Evolutionary conservation across 1,139 yeast genomes (phyloP), one percentile per base, ranked within the genome.

Genomic region (Suhomyces yuchorum): DNA sequence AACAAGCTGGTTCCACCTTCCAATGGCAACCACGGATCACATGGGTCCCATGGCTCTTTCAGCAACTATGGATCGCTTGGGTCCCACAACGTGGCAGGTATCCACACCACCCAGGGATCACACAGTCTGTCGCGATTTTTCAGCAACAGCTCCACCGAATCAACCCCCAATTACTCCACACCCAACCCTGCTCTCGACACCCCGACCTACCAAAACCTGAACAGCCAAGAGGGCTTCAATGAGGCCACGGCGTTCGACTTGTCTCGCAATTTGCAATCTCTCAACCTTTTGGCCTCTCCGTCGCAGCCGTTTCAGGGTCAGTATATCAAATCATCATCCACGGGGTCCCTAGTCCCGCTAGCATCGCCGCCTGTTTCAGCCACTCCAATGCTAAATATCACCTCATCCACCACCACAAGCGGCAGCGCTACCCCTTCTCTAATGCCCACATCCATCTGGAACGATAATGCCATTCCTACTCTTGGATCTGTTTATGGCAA

Each of bases 361-460:
- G 20, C 41, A 4, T 43, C 49, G 2, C 49, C 49, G 5, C 42
- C 26, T n/a, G 39, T 37, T 2, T 37, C 39, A 2, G 11, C 30
- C 14, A 37, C 39, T 6, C 39, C 39, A 8, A 23, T 36, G 9
- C 26, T 40, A 15, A 40, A 37, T 11, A 23, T 40, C 17, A 22
- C 39, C 2, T 33, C 41, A 15, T 38, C 48, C 7, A 34, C 45
- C 32, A 42, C 48, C 23, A 44, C 48, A 20, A 51, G 51, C 14
- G 50, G 48, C 8, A 44, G 50, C 11, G 53, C 51, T 8, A 52
- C 55, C 1, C 55, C 57, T 3, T 50, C 55, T 5, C 22, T 48
- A 37, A 26, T 40, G 8, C 43, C 43, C n/a, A 24, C 46, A 12
- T 52, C 56, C 20, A 53, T 51, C 12, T 53, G 57, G 57, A 50